These are phyloP conservation scores for Cystobasidium ongulense DNA, from an alignment of 768 basidiomycete genomes.

Conservation along the genomic window DNA sequence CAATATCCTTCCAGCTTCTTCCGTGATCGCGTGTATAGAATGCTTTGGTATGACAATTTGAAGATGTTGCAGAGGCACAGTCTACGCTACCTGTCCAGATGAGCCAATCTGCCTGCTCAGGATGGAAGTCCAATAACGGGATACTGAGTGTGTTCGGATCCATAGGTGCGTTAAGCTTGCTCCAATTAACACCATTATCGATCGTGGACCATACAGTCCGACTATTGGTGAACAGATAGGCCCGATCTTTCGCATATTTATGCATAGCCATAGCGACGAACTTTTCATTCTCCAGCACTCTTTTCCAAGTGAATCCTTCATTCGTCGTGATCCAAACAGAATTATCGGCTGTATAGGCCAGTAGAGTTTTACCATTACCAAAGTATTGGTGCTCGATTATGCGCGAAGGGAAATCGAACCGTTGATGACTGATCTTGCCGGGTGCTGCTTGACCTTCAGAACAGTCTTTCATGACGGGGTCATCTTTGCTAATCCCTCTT, in stretches of 20 bases:
- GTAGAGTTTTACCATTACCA: constrained; percentile 60
- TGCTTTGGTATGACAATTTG: constrained; percentile 65
- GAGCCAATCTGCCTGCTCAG: constrained; percentile 62
- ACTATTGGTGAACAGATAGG: constrained; percentile 74
- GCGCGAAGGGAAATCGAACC: constrained; percentile 57
- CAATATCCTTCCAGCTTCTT: constrained; percentile 63
- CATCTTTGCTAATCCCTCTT: constrained; percentile 61
- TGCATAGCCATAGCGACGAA: constrained; percentile 86
- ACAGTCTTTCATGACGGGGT: constrained; percentile 63
- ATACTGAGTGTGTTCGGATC: constrained; percentile 71
- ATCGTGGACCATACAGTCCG: constrained; percentile 68
- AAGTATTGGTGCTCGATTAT: constrained; percentile 78
- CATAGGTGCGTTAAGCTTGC: constrained; percentile 53
- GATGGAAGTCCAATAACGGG: constrained; percentile 77
- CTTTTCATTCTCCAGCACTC: constrained; percentile 52
- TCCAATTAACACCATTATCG: constrained; percentile 69
- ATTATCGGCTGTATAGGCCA: constrained; percentile 68
- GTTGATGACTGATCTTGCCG: constrained; percentile 67
- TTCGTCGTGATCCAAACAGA: constrained; percentile 89
- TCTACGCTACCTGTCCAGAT: constrained; percentile 78
- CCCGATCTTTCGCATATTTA: constrained; percentile 65
- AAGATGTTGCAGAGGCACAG: constrained; percentile 51
- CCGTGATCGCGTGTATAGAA: constrained; percentile 72
- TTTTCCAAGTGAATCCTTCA: constrained; percentile 86
- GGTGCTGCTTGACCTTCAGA: constrained; percentile 54